Evolutionary conservation across 768 basidiomycete species (phyloP), one percentile per base, ranked within the genome.

Genomic region (Mycena floridula): DNA sequence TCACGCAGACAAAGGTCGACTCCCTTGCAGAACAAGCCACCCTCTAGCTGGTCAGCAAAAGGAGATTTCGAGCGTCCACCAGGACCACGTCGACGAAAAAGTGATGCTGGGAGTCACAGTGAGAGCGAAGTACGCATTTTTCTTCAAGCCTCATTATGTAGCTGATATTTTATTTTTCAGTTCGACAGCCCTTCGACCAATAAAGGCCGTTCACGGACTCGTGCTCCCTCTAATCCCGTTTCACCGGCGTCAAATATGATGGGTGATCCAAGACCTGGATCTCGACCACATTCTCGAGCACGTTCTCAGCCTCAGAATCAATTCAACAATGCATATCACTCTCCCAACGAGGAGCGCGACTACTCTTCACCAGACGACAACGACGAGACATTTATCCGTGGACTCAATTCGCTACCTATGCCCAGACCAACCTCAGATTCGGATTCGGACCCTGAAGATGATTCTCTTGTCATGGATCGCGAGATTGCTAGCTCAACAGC

Each of bases 31-130:
- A 66, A 60, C 43, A 66, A 60, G 22, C 77, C 84, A 1, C 89
- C 89, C 1, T 88, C 88, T 3, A 89, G 84, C 52, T 89, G 87
- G 83, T 57, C 74, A 23, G n/a, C n/a, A n/a, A n/a, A n/a, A n/a
- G n/a, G n/a, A n/a, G n/a, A n/a, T n/a, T n/a, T n/a, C n/a, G 82
- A 78, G 49, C 76, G 84, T 3, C 85, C 85, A 4, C 65, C 69
- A 13, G 85, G 86, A 12, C 81, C 82, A 5, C 64, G 72, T 37
- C 71, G 89, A 43, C 68, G 86, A 43, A 85, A 74, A 64, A 89
- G 88, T 48, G 77, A 86, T 52, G 85, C 84, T 8, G 82, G 83
- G n/a, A 74, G 72, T 48, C 66, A 72, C 23, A 89, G 88, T 54
- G 89, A 91, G 52, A 80, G 81, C 2, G 89, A 91, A 71, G 88